phyloP scores from a whole-genome alignment of 1,284 basidiomycete genomes.

The Puccinia polysora region DNA sequence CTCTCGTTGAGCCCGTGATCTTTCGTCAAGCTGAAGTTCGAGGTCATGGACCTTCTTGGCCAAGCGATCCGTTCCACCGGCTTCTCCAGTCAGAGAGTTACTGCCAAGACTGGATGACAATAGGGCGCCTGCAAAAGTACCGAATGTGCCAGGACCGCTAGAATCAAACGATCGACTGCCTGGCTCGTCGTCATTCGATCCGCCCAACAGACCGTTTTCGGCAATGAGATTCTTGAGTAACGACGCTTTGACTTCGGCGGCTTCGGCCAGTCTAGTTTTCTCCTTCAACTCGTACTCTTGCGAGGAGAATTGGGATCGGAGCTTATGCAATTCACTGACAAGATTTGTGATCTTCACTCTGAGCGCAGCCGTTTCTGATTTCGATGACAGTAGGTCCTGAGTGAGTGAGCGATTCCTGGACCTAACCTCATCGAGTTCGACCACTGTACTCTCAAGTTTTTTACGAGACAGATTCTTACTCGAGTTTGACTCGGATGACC shows the following conservation, averaged over 20 bases:
- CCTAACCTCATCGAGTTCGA: slow-evolving; percentile 67
- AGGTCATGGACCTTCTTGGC: slow-evolving; percentile 22
- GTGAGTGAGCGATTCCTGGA: slow-evolving; percentile 64
- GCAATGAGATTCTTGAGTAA: slow-evolving; percentile 80
- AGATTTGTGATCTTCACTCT: slow-evolving; percentile 70
- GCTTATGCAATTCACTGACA: slow-evolving; percentile 66
- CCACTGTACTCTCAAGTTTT: slow-evolving; percentile 48
- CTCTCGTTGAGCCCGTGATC: slow-evolving; percentile 4
- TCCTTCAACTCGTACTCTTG: slow-evolving; percentile 69
- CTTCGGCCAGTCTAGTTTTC: slow-evolving; percentile 65
- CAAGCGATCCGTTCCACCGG: background rate
- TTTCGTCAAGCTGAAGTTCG: slow-evolving; percentile 8
- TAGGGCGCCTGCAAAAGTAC: slow-evolving; percentile 34
- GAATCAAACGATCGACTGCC: slow-evolving; percentile 56
- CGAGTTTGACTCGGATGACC: background rate
- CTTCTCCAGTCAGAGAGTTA: slow-evolving; percentile 55
- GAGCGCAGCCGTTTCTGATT: slow-evolving; percentile 72
- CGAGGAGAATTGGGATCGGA: slow-evolving; percentile 60
- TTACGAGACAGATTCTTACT: slow-evolving; percentile 16
- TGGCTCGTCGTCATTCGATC: slow-evolving; percentile 61
- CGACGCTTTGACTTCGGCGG: slow-evolving; percentile 69
- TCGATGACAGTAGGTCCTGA: slow-evolving; percentile 65
- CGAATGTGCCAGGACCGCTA: background rate
- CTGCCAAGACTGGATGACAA: slow-evolving; percentile 62
- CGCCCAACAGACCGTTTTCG: slow-evolving; percentile 75